Evolutionary conservation across 352 stramenopile species (phyloP).

Genomic region (Phytophthora macrochlamydospora): DNA sequence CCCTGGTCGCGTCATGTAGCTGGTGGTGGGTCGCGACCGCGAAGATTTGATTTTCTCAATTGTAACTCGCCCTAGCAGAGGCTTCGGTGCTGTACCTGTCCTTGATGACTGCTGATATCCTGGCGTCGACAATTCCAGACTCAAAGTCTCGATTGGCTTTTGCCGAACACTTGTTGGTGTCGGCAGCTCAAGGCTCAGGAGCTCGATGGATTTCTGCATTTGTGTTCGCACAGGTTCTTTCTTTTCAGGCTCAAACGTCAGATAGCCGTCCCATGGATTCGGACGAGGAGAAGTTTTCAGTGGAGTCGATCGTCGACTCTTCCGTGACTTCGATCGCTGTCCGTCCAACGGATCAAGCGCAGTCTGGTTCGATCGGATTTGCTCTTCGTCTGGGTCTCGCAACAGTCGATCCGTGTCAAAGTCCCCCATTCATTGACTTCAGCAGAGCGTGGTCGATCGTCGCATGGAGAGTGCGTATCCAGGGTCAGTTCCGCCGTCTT

Average conservation of each 20-base stretch:
- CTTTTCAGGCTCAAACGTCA: constrained; percentile 13
- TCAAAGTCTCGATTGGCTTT: constrained; percentile 26
- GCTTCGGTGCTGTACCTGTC: constrained; percentile 16
- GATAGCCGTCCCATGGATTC: constrained; percentile 31
- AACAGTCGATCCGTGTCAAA: constrained; percentile 61
- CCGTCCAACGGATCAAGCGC: constrained; percentile 4
- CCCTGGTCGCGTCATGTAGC: constrained; percentile 2
- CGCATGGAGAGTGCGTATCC: neutral
- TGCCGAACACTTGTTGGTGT: constrained; percentile 13
- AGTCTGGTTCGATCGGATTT: constrained; percentile 12
- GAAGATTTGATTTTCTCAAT: constrained; percentile 12
- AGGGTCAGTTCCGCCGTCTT: constrained; percentile 2
- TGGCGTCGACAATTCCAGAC: constrained; percentile 17
- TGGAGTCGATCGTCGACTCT: constrained; percentile 28
- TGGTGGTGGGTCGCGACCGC: constrained; percentile 10
- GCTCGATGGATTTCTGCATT: constrained; percentile 28
- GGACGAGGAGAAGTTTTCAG: constrained; percentile 9
- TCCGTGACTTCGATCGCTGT: constrained; percentile 14
- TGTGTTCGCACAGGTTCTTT: constrained; percentile 12
- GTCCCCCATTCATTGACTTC: constrained; percentile 56
- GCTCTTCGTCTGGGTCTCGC: constrained; percentile 10
- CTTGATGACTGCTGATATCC: constrained; percentile 7
- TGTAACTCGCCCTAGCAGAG: constrained; percentile 9
- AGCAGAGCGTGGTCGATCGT: constrained; percentile 33
- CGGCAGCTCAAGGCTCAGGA: constrained; percentile 20